Percentiles rank a stretch among this genome's conserved stretches.
phyloP scores from a whole-genome alignment of 1,284 basidiomycete species.

The Cryptococcus jaspeensis region DNA sequence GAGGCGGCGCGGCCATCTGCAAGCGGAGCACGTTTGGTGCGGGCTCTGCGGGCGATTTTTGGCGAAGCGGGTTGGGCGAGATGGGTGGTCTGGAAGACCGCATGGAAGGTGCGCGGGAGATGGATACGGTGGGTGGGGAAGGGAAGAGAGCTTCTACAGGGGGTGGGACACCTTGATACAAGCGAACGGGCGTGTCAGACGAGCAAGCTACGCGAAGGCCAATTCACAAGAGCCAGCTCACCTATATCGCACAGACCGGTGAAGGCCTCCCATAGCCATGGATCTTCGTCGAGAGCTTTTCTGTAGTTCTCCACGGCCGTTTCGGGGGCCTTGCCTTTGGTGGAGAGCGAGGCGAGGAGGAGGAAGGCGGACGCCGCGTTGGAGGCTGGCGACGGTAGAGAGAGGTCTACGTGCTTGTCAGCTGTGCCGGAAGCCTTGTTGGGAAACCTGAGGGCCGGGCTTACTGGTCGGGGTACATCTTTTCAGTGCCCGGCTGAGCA shows the following conservation, averaged over 20 bases:
- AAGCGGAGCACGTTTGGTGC: not conserved
- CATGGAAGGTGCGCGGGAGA: slow-evolving; percentile 24
- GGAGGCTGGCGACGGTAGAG: slow-evolving; percentile 25
- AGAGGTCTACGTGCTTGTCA: slow-evolving; percentile 21
- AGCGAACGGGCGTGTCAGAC: not conserved
- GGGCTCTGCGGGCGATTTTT: not conserved
- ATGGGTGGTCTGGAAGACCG: slow-evolving; percentile 55
- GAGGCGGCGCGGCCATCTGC: not conserved
- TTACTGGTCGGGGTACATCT: slow-evolving; percentile 33
- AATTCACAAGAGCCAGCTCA: slow-evolving; percentile 47
- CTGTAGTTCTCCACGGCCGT: slow-evolving; percentile 69
- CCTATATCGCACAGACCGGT: slow-evolving; percentile 82
- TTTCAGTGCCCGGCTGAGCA: slow-evolving; percentile 40
- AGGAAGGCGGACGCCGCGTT: slow-evolving; percentile 33
- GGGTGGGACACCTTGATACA: slow-evolving; percentile 30
- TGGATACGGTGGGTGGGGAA: slow-evolving; percentile 22
- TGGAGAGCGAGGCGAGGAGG: slow-evolving; percentile 35
- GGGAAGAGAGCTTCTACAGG: slow-evolving; percentile 31
- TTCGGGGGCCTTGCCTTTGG: slow-evolving; percentile 59
- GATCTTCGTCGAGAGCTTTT: slow-evolving; percentile 69
- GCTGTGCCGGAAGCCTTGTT: slow-evolving; percentile 1
- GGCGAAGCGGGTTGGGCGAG: slow-evolving; percentile 32
- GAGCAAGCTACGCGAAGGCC: not conserved
- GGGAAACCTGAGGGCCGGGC: slow-evolving; percentile 10
- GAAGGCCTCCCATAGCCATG: slow-evolving; percentile 90